Evolutionary conservation across 371 early-diverging fungal species (phyloP).

Genomic region (Parasitella parasitica): DNA sequence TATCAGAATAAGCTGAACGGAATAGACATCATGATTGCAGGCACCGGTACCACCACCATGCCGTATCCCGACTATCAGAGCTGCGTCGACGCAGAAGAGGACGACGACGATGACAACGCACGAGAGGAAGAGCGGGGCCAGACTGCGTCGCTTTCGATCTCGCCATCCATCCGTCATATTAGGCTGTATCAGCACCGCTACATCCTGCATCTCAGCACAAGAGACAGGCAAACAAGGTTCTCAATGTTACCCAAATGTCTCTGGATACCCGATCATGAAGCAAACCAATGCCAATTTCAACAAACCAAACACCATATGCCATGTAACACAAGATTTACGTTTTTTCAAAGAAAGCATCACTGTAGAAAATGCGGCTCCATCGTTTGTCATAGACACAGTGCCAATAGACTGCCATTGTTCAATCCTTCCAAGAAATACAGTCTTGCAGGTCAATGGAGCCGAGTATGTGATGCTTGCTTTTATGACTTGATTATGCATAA

Average conservation of each 20-base stretch:
- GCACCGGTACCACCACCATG: conserved; percentile 32
- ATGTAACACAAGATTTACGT: conserved; percentile 26
- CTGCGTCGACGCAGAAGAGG: background rate
- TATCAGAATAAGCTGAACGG: conserved; percentile 33
- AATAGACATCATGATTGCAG: conserved; percentile 45
- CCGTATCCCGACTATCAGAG: background rate
- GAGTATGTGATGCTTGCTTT: conserved; percentile 47
- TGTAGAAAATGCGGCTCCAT: conserved; percentile 43
- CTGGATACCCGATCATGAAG: conserved; percentile 41
- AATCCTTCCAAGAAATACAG: conserved; percentile 7
- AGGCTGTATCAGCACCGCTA: conserved; percentile 36
- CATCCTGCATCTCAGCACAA: conserved; percentile 26
- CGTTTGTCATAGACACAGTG: conserved; percentile 43
- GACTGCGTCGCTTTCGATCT: conserved; percentile 4
- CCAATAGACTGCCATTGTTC: conserved; percentile 41
- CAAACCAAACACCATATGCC: background rate
- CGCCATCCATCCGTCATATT: conserved; percentile 21
- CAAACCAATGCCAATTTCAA: conserved; percentile 38
- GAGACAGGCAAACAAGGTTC: conserved; percentile 33
- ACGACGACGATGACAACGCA: too few relatives aligned
- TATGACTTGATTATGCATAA: conserved; percentile 27
- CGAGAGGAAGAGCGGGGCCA: background rate
- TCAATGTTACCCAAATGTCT: conserved; percentile 25
- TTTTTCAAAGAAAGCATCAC: conserved; percentile 45
- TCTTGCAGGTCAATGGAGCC: conserved; percentile 30